These are phyloP conservation scores for Saccharomyces paradoxus DNA, from an alignment of 805 yeast genomes.

Conservation along the genomic window DNA sequence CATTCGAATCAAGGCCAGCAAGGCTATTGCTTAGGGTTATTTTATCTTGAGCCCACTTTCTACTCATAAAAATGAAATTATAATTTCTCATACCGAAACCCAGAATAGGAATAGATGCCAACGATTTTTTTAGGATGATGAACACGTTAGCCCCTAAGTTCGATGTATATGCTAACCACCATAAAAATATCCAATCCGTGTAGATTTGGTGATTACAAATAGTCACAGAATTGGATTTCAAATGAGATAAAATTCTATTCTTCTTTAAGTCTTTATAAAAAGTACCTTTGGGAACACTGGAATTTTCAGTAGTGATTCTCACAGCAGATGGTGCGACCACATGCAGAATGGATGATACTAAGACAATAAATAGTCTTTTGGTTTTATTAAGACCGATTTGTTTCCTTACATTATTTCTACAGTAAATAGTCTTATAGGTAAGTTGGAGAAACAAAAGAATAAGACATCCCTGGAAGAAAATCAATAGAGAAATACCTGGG, in stretches of 20 bases:
- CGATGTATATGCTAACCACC: constrained; percentile 77
- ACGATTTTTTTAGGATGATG: constrained; percentile 72
- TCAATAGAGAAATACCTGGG: not conserved
- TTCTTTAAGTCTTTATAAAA: constrained; percentile 23
- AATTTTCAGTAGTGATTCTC: constrained; percentile 41
- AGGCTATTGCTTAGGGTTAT: constrained; percentile 48
- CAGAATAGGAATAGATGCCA: constrained; percentile 59
- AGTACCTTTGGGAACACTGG: constrained; percentile 30
- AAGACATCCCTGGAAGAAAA: constrained; percentile 3
- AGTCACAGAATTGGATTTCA: constrained; percentile 49
- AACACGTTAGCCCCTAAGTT: constrained; percentile 54
- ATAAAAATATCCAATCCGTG: constrained; percentile 84
- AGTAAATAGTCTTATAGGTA: constrained; percentile 17
- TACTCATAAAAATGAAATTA: constrained; percentile 67
- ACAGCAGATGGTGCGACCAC: constrained; percentile 46
- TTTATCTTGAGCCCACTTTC: constrained; percentile 82
- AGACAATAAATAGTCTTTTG: constrained; percentile 48
- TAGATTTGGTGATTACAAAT: constrained; percentile 92
- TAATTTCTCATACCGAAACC: constrained; percentile 82
- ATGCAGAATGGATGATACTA: constrained; percentile 44
- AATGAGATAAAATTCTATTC: constrained; percentile 19
- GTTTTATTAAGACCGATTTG: constrained; percentile 44
- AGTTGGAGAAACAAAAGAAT: not conserved
- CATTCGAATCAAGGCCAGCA: constrained; percentile 49
- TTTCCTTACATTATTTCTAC: constrained; percentile 27